Conservation (phyloP, 169 alveolate genomes). For the Plasmodium gallinaceum region DNA sequence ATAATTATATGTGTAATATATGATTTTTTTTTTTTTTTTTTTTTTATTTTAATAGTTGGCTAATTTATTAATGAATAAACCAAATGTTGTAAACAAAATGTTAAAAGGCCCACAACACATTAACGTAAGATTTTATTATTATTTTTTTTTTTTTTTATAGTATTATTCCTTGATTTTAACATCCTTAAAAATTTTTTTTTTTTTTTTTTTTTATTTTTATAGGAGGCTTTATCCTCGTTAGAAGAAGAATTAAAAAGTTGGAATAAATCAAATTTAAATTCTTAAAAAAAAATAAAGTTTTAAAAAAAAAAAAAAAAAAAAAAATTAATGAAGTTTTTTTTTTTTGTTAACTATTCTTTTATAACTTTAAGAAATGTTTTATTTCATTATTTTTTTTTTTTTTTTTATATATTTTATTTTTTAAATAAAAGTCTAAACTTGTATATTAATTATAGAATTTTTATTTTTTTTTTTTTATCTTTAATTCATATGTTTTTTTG, state of each 20-base stretch:
- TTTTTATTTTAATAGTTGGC: slow-evolving; percentile 50
- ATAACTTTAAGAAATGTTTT: neutral
- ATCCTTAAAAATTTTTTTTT: neutral
- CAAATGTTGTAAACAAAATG: slow-evolving; percentile 66
- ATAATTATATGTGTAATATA: neutral
- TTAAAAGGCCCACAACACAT: slow-evolving; percentile 68
- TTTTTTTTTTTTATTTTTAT: slow-evolving; percentile 17
- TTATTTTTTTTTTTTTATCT: too few species aligned
- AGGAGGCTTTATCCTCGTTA: slow-evolving; percentile 68
- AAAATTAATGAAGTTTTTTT: neutral
- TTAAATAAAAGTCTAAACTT: too few species aligned
- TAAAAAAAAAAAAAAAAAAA: neutral
- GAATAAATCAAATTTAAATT: slow-evolving; percentile 25
- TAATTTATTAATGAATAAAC: slow-evolving; percentile 66
- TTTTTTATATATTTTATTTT: neutral
- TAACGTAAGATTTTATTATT: slow-evolving; percentile 35
- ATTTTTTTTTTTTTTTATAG: neutral
- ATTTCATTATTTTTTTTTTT: neutral
- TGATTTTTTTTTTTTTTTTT: neutral
- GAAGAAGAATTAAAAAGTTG: slow-evolving; percentile 68
- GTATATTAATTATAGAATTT: too few species aligned
- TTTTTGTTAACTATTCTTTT: neutral
- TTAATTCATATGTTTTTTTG: too few species aligned
- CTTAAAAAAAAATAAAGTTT: too few species aligned
- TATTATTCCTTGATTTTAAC: neutral